Base-by-base conservation (phyloP, 2,329 filamentous ascomycete species). In the Cordyceps tenuipes region DNA sequence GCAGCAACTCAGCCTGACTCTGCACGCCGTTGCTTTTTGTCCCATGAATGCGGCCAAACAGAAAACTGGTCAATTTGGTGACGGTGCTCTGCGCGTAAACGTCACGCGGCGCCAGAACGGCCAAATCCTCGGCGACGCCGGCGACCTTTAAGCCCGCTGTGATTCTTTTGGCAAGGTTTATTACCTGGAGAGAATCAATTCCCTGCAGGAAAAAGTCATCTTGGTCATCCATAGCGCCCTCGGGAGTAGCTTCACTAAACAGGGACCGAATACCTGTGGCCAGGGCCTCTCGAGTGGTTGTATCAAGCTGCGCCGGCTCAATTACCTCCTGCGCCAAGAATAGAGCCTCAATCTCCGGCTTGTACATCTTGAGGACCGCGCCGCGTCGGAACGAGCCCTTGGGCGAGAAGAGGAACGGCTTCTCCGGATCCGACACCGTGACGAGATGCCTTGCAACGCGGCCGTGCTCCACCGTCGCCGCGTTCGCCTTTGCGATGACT, bases 351-450 rank as follows among this genome's bases (percentile, higher is more conserved):
- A 80, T 78, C 60, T 78, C 75, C 0, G 72, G 67, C 26, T 71
- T 66, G 62, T 81, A 81, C 39, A 75, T 54, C 47, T 71, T 73
- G 1, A 76, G 47, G 0, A 77, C 74, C 1, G 59, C 63, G 0
- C 68, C 64, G n/a, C 76, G 72, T 65, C 77, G 77, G 6, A 81
- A 64, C 0, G 76, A 77, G 1, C 77, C 77, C 64, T 82, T 82
- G 1, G 72, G 70, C 0, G 78, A 72, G 3, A 75, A 71, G 0
- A 69, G 65, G 57, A 82, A 78, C 0, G 78, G 77, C 63, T 75
- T 77, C 9, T 70, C 63, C 0, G 74, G 71, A 9, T 70, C 69
- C 0, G 77, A 68, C 4, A 82, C 21, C 0, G 65, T 63, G 29
- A 81, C 66, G 43, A 78, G 69, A 10, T 75, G 66, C 1, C 72